These are phyloP conservation scores for Fusarium sp. DNA, from an alignment of 2,329 filamentous ascomycete species.

Conservation along the genomic window DNA sequence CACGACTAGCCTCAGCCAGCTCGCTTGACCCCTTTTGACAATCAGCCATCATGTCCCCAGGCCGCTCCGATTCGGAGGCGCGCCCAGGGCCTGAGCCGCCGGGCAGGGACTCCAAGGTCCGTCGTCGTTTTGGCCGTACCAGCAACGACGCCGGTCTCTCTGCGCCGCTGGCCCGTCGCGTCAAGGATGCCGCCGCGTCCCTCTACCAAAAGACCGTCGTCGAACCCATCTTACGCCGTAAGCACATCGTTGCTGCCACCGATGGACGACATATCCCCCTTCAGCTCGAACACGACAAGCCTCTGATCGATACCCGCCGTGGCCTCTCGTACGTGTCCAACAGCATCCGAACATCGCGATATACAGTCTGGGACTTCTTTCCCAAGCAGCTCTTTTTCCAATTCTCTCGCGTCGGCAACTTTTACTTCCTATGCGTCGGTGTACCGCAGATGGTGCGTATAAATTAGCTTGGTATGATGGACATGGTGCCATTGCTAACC, in stretches of 20 bases:
- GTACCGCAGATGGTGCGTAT: conserved; percentile 76
- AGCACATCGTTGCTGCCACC: conserved; percentile 76
- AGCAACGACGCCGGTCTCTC: conserved; percentile 19
- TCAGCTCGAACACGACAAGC: conserved; percentile 50
- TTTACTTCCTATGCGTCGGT: conserved; percentile 86
- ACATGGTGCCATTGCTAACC: conserved; percentile 18
- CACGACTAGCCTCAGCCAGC: conserved; percentile 28
- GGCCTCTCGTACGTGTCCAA: conserved; percentile 65
- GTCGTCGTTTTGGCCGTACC: conserved; percentile 18
- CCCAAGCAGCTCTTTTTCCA: conserved; percentile 88
- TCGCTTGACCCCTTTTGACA: conserved; percentile 25
- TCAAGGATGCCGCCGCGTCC: conserved; percentile 33
- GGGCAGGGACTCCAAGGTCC: conserved; percentile 15
- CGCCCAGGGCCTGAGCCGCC: conserved; percentile 17
- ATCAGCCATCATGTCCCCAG: conserved; percentile 33
- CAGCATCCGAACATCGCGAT: conserved; percentile 84
- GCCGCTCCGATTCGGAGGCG: conserved; percentile 22
- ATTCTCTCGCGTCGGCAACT: conserved; percentile 88
- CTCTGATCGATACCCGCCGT: conserved; percentile 62
- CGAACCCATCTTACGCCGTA: conserved; percentile 69
- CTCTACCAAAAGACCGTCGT: conserved; percentile 55
- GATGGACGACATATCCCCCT: conserved; percentile 71
- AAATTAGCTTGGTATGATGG: background rate
- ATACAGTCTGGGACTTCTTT: conserved; percentile 86
- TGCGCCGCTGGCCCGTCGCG: conserved; percentile 31